These are phyloP conservation scores for Boeremia lycopersici DNA, from an alignment of 2,329 filamentous ascomycete genomes.

Conservation along the genomic window DNA sequence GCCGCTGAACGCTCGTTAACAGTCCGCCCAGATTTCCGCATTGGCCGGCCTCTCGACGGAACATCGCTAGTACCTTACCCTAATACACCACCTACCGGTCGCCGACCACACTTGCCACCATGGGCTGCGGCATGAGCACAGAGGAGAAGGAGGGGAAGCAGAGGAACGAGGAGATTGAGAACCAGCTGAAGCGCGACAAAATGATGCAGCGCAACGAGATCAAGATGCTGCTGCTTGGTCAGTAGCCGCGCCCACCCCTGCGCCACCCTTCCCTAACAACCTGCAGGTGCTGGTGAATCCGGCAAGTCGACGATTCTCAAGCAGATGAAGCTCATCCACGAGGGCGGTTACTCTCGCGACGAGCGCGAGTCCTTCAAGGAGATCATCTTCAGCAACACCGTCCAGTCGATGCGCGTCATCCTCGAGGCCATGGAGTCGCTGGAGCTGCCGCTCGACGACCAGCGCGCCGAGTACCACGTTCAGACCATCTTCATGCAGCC, in stretches of 20 bases:
- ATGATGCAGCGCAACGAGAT: conserved; percentile 99
- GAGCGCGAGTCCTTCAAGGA: conserved; percentile 73
- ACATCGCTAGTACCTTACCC: conserved; percentile 32
- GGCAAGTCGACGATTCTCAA: conserved; percentile 94
- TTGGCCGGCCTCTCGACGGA: conserved; percentile 44
- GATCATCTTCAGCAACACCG: conserved; percentile 75
- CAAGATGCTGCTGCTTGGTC: conserved; percentile 99
- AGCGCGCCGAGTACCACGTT: conserved; percentile 93
- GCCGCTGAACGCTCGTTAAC: conserved; percentile 6
- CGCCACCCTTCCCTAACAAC: conserved; percentile 32
- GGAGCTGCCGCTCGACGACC: conserved; percentile 84
- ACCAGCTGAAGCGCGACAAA: conserved; percentile 97
- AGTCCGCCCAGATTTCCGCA: conserved; percentile 35
- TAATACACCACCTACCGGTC: conserved; percentile 32
- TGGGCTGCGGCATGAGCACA: conserved; percentile 99
- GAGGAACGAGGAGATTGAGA: conserved; percentile 99
- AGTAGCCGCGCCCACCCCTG: conserved; percentile 47
- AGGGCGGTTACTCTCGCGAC: conserved; percentile 97
- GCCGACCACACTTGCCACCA: conserved; percentile 60
- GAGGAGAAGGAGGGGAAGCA: conserved; percentile 99
- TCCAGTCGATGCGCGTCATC: conserved; percentile 73
- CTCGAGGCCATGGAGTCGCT: conserved; percentile 72
- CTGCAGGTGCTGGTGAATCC: conserved; percentile 91
- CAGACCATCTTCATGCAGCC: conserved; percentile 99
- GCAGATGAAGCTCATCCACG: conserved; percentile 99